A percentile compares a stretch with the other conserved stretches of the same genome.
These are phyloP conservation scores for Emergomyces pasteurianus DNA, from an alignment of 2,329 filamentous ascomycete species.

Conservation along the genomic window DNA sequence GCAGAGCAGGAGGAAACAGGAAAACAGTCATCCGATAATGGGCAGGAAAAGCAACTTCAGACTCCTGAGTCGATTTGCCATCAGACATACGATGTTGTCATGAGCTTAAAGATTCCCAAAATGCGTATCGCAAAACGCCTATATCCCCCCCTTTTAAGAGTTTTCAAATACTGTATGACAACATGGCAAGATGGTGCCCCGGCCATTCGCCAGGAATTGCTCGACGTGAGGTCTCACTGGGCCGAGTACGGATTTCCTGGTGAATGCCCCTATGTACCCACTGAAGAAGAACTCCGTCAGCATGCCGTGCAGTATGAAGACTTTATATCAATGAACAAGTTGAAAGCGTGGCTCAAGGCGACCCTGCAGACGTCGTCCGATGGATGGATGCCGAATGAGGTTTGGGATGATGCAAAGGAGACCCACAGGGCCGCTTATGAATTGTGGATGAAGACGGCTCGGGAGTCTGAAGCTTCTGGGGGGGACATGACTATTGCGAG, in stretches of 20 bases:
- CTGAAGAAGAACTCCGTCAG: constrained; percentile 15
- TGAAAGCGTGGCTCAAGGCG: constrained; percentile 18
- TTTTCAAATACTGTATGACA: constrained; percentile 21
- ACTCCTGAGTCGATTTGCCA: constrained; percentile 14
- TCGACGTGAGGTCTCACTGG: constrained; percentile 20
- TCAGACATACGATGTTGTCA: constrained; percentile 20
- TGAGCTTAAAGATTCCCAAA: constrained; percentile 16
- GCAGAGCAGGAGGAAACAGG: constrained; percentile 9
- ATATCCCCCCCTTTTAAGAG: constrained; percentile 18
- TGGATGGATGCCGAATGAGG: constrained; percentile 22
- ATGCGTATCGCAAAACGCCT: constrained; percentile 17
- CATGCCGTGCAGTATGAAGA: constrained; percentile 20
- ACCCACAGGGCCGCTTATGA: constrained; percentile 18
- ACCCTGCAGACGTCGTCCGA: constrained; percentile 20
- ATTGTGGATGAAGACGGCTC: constrained; percentile 17
- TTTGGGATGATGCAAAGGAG: constrained; percentile 18
- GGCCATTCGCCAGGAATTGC: constrained; percentile 20
- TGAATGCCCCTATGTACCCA: constrained; percentile 17
- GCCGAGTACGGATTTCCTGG: constrained; percentile 15
- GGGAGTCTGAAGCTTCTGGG: constrained; percentile 4
- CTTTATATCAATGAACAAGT: constrained; percentile 18
- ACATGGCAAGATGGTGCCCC: constrained; percentile 19
- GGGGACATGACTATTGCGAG: constrained; percentile 7
- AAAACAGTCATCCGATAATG: constrained; percentile 4
- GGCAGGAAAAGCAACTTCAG: constrained; percentile 9